Percentiles rank a stretch among this genome's conserved stretches.
Evolutionary conservation across 2,329 filamentous ascomycete species (phyloP).

Genomic region (Arthrobotrys musiformis): DNA sequence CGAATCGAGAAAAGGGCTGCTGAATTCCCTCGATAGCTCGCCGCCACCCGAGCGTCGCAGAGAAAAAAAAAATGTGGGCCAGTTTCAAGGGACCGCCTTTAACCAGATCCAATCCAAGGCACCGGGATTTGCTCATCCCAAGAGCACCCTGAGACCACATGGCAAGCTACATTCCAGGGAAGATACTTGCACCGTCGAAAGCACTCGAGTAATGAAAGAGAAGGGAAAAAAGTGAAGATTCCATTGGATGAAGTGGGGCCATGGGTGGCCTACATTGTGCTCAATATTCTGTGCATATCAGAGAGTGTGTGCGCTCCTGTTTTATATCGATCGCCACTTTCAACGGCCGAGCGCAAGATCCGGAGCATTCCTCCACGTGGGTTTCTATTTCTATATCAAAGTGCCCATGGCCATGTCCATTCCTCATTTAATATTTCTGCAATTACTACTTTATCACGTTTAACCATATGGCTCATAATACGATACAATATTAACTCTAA

Average conservation of each 20-base stretch:
- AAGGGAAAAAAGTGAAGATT: too few relatives aligned
- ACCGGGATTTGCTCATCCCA: conserved; percentile 30
- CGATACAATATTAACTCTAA: background rate
- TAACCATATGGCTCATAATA: background rate
- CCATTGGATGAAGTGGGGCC: conserved; percentile 12
- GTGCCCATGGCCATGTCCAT: too few relatives aligned
- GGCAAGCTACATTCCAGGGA: conserved; percentile 20
- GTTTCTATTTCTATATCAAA: conserved; percentile 42
- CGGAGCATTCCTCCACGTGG: conserved; percentile 40
- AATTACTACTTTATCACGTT: too few relatives aligned
- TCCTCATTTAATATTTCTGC: conserved; percentile 16
- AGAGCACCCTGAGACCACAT: conserved; percentile 46
- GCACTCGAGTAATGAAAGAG: conserved; percentile 18
- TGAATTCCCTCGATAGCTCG: conserved; percentile 6
- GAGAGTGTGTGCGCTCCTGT: conserved; percentile 14
- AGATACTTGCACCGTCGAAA: conserved; percentile 5
- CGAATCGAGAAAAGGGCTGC: conserved; percentile 8
- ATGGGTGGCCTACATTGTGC: conserved; percentile 26
- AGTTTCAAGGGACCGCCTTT: conserved; percentile 51
- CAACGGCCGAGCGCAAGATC: conserved; percentile 32
- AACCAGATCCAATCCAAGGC: conserved; percentile 41
- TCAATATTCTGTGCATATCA: background rate
- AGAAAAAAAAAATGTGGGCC: conserved; percentile 6
- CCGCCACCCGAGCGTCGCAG: conserved; percentile 43
- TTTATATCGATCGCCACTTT: conserved; percentile 42